Percentiles rank a stretch among this genome's conserved stretches.
phyloP scores from a whole-genome alignment of 371 early-diverging fungal species.

The Zychaea mexicana region DNA sequence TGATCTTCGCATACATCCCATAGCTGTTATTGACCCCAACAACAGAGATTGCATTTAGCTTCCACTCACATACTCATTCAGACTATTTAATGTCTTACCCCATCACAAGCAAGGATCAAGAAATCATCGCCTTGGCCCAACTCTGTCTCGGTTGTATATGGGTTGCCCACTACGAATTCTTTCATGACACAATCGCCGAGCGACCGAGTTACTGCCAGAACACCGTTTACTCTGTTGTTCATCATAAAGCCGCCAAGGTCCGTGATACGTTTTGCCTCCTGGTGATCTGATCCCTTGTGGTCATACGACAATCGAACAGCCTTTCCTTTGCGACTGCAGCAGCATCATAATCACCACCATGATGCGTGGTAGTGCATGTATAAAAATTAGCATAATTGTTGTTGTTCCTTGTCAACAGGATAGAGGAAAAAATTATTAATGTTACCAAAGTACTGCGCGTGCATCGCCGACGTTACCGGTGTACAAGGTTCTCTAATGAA shows the following conservation, averaged over 20 bases:
- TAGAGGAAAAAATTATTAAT: neutral
- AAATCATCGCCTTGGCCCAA: constrained; percentile 73
- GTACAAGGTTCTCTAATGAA: constrained; percentile 77
- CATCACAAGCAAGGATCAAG: constrained; percentile 97
- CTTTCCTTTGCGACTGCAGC: constrained; percentile 79
- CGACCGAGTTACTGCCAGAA: constrained; percentile 96
- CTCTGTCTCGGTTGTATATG: constrained; percentile 91
- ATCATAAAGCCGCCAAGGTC: constrained; percentile 96
- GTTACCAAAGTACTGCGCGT: constrained; percentile 85
- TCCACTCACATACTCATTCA: neutral
- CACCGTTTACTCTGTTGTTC: constrained; percentile 98
- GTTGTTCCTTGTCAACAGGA: neutral
- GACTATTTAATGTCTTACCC: too few species aligned
- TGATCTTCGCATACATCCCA: constrained; percentile 99
- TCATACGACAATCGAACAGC: constrained; percentile 95
- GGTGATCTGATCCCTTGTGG: constrained; percentile 94
- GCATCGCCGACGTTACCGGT: constrained; percentile 98
- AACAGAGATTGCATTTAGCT: too few species aligned
- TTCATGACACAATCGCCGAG: constrained; percentile 97
- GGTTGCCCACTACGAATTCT: constrained; percentile 92
- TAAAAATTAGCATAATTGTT: neutral
- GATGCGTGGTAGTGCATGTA: neutral
- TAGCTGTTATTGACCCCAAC: constrained; percentile 57
- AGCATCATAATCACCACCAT: neutral
- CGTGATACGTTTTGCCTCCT: constrained; percentile 86